A percentile compares a stretch with the other conserved stretches of the same genome.
Conservation (phyloP, 176 grass and related monocot species). For the Oryza officinalis region DNA sequence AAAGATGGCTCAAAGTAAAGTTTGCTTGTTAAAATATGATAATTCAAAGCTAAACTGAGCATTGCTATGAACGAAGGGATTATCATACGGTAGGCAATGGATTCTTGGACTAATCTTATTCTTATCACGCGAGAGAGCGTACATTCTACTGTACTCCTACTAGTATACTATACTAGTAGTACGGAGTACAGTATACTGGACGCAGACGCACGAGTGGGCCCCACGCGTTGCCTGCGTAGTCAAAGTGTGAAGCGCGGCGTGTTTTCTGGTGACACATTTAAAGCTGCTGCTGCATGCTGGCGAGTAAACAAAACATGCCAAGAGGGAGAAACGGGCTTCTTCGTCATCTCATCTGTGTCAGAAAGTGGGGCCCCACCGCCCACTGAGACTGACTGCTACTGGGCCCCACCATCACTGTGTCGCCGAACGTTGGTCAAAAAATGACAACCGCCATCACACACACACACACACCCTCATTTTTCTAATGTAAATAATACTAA, state of each 20-base stretch:
- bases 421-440: conserved; percentile 39
- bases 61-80: too few relatives aligned
- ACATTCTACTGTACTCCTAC: too few relatives aligned
- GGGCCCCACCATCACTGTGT: not conserved
- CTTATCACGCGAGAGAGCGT: too few relatives aligned
- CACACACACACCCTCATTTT: not conserved
- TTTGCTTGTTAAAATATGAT: too few relatives aligned
- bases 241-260: conserved; percentile 7
- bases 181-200: too few relatives aligned
- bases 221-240: not conserved
- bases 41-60: too few relatives aligned
- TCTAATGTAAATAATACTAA: not conserved
- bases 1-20: too few relatives aligned
- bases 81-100: too few relatives aligned
- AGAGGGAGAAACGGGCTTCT: not conserved
- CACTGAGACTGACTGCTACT: not conserved
- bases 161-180: too few relatives aligned
- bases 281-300: not conserved
- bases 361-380: not conserved
- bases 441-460: not conserved
- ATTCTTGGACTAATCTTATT: too few relatives aligned
- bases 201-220: not conserved
- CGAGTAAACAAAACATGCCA: not conserved
- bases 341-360: not conserved
- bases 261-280: conserved; percentile 24